These are phyloP conservation scores for Wickerhamiella spandovensis DNA, from an alignment of 805 yeast genomes.

Conservation along the genomic window DNA sequence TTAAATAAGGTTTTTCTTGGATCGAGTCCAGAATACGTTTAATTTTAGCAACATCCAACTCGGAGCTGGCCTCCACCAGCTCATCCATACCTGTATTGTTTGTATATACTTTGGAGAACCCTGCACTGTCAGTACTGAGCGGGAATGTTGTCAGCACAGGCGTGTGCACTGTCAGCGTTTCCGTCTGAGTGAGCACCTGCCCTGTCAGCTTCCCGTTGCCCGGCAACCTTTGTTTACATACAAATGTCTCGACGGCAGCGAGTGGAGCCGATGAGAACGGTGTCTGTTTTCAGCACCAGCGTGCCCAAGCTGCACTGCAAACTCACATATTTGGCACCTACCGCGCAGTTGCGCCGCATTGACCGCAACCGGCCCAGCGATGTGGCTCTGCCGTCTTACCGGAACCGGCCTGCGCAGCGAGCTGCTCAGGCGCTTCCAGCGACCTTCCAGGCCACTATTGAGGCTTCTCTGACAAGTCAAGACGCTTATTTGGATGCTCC, in stretches of 20 bases:
- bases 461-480: background rate
- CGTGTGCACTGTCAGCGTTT: too few relatives aligned
- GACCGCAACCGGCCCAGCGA: conserved; percentile 20
- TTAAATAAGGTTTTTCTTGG: conserved; percentile 7
- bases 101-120: too few relatives aligned
- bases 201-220: too few relatives aligned
- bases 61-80: background rate
- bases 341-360: conserved; percentile 12
- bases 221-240: background rate
- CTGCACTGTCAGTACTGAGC: too few relatives aligned
- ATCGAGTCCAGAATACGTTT: background rate
- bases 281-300: conserved; percentile 15
- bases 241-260: background rate
- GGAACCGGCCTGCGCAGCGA: conserved; percentile 15
- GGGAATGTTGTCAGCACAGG: too few relatives aligned
- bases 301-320: conserved; percentile 20
- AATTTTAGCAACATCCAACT: background rate
- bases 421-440: conserved; percentile 17
- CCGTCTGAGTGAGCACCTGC: too few relatives aligned
- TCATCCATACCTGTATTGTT: too few relatives aligned
- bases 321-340: conserved; percentile 18
- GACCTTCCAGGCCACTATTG: conserved; percentile 23
- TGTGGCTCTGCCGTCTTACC: conserved; percentile 15
- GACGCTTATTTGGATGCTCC: background rate
- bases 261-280: conserved; percentile 7